Conservation (phyloP, 148 eudicot species). For the Vaccinium vitisidaea region DNA sequence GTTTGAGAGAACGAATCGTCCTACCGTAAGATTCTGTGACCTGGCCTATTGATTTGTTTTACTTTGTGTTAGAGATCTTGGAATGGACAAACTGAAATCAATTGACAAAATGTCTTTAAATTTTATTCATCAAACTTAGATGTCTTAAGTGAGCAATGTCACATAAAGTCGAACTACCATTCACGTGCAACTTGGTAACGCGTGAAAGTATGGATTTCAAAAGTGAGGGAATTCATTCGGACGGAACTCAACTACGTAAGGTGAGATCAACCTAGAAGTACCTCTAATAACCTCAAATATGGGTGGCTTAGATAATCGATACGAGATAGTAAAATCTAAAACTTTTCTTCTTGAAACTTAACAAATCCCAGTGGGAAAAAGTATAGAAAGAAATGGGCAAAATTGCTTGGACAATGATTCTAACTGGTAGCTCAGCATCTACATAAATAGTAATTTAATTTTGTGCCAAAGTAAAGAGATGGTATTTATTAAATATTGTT, state of each 20-base stretch:
- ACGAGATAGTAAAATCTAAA: background rate
- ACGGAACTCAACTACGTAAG: background rate
- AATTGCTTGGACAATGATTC: background rate
- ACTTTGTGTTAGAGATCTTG: background rate
- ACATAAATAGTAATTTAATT: background rate
- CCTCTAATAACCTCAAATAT: background rate
- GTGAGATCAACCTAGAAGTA: background rate
- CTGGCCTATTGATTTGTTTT: background rate
- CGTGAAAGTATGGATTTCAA: background rate
- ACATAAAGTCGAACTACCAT: background rate
- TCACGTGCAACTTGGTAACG: background rate
- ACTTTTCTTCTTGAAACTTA: background rate
- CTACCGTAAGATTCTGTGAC: background rate
- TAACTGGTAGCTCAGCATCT: background rate
- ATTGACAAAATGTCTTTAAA: background rate
- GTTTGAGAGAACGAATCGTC: background rate
- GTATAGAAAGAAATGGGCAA: background rate
- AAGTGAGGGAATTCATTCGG: background rate
- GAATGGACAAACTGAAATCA: too few relatives aligned
- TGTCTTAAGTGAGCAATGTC: background rate
- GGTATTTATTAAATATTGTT: background rate
- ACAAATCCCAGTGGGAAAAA: background rate
- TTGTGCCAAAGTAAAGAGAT: background rate
- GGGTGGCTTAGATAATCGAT: background rate
- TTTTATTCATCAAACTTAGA: background rate